Evolutionary conservation across 305 asterid species (phyloP), one percentile per base, ranked within the genome.

Genomic region (Solanum chacoense): DNA sequence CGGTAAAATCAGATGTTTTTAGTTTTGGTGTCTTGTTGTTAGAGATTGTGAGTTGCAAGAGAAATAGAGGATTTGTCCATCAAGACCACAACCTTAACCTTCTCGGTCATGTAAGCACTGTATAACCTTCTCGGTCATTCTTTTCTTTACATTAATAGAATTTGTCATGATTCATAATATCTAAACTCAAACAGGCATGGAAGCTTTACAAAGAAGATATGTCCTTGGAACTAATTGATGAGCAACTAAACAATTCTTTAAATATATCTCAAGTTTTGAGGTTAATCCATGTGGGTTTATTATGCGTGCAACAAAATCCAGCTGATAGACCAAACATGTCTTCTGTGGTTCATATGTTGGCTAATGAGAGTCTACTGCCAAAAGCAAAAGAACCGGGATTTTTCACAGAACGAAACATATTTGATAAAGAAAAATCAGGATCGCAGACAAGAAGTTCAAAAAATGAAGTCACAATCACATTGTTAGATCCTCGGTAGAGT

Each of bases 1-100:
- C 87, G 1, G 77, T 85, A 65, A 85, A 85, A 85, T 85, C 87
- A 34, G 87, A 85, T 85, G 87, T 34, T 5, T 85, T 63, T 63
- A 63, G 59, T 75, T 85, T 85, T 63, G 77, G 87, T 10, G 77
- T 63, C n/a, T 69, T 85, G 42, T 14, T 85, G 34, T 69, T 85
- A 34, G 72, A 84, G 31, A 84, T 32, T 84, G 74, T 84, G 42
- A 84, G 74, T 50, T 1, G 42, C 42, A 84, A 55, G 31, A 55
- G 11, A 55, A 84, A 84, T 31, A 84, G 87, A 42, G 87, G 72
- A 45, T 84, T 84, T 55, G 16, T 34, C 29, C 74, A 28, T 86
- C 71, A 42, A 86, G 74, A 50, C 18, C 87, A 50, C 74, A 45
- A 84, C 31, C 87, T 63, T 36, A 85, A 85, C 65, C 77, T 69